These are phyloP conservation scores for Eucalyptus paniculata DNA, from an alignment of 345 rosid genomes.

Conservation along the genomic window DNA sequence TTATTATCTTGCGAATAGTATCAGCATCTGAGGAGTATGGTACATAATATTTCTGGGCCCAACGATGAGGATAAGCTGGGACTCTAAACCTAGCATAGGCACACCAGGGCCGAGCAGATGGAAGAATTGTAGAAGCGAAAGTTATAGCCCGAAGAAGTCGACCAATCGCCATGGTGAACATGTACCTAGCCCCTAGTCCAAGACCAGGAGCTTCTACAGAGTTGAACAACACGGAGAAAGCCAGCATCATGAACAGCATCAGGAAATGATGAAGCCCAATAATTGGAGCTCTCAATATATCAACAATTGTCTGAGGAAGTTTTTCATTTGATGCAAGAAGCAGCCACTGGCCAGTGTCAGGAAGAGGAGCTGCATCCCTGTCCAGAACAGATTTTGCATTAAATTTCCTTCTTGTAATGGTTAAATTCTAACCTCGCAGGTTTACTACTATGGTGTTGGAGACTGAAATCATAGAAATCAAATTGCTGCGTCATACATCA, in stretches of 20 bases:
- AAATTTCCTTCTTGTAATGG: neutral
- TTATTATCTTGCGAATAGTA: constrained; percentile 51
- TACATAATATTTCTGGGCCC: constrained; percentile 90
- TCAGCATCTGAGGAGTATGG: constrained; percentile 65
- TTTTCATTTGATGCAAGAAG: constrained; percentile 78
- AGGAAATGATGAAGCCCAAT: constrained; percentile 79
- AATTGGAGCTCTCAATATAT: constrained; percentile 71
- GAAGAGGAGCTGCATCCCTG: constrained; percentile 73
- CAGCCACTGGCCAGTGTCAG: constrained; percentile 93
- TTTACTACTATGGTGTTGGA: neutral
- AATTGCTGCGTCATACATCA: neutral
- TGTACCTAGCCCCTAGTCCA: constrained; percentile 84
- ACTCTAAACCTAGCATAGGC: constrained; percentile 55
- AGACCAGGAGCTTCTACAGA: constrained; percentile 87
- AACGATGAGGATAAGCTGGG: constrained; percentile 69
- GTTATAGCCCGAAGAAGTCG: constrained; percentile 88
- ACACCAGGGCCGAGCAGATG: constrained; percentile 96
- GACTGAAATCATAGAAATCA: neutral
- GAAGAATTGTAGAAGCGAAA: constrained; percentile 78
- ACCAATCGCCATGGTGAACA: constrained; percentile 88
- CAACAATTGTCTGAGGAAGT: constrained; percentile 58
- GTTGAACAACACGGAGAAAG: constrained; percentile 75
- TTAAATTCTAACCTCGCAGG: neutral
- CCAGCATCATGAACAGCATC: constrained; percentile 84
- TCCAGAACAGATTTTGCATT: neutral